Conservation (phyloP, 1,284 basidiomycete genomes). For the Puccinia horiana region DNA sequence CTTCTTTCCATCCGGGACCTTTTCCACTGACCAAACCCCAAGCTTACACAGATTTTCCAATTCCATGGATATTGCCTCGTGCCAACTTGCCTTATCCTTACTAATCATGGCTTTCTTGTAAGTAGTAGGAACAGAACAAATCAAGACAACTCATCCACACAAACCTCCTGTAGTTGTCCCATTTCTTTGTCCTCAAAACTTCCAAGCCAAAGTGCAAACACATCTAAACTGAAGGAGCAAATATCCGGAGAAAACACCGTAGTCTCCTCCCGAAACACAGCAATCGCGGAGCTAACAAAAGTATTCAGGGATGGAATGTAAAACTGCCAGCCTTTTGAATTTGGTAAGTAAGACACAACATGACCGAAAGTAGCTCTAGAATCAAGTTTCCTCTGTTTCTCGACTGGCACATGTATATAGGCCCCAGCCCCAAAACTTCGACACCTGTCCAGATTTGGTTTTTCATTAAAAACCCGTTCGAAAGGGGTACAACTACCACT, state of each 20-base stretch:
- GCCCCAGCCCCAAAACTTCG: neutral
- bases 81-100: too few relatives aligned
- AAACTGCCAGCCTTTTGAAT: conserved; percentile 5
- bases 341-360: neutral
- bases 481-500: neutral
- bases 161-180: too few relatives aligned
- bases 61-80: neutral
- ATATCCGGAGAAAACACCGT: too few relatives aligned
- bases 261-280: neutral
- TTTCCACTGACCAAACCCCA: neutral
- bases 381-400: conserved; percentile 1
- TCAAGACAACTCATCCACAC: too few relatives aligned
- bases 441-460: neutral
- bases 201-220: neutral
- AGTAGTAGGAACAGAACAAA: too few relatives aligned
- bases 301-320: neutral
- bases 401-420: neutral
- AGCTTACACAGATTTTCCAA: neutral
- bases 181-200: too few relatives aligned
- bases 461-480: neutral
- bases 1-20: neutral
- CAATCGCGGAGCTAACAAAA: neutral
- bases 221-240: too few relatives aligned
- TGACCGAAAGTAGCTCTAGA: neutral
- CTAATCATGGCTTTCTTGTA: too few relatives aligned